Base-by-base conservation (phyloP, 805 yeast genomes). In the Wickerhamomyces mucosus region DNA sequence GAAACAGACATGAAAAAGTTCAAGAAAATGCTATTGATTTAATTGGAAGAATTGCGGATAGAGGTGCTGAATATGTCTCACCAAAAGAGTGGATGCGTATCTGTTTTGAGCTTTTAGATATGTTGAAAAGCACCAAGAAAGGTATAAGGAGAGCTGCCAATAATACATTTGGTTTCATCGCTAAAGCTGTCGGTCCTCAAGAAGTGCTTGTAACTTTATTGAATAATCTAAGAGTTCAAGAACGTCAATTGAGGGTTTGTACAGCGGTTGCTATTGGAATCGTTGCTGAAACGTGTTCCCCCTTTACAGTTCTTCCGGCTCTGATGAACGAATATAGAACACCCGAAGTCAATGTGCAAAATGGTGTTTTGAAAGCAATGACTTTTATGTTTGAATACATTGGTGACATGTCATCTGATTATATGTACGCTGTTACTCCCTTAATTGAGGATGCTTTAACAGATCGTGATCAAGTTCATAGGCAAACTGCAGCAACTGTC, bases 21-120 rank as follows among this genome's bases (percentile, higher is more conserved):
- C 96, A 86, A 52, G 89, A 83, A 41, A 71, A 77, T 38, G 72
- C 88, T 7, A 80, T 92, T 23, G 72, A 67, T 27, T 59, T 89
- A 14, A 78, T 92, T 17, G 96, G 96, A 3, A 63, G 73, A 31
- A 78, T 89, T 33, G 96, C 97, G 0, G 72, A 68, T 29, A 66
- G 72, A 27, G 88, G 82, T 8, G 77, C 95, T 1, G 94, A 83
- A 40, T 72, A 74, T 34, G 82, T 86, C 12, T 75, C 86, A 22
- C 94, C 95, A 3, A 75, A 84, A 39, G 99, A 92, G 55, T 92
- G 98, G 99, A 84, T 92, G 89, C 67, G 97, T 40, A 82, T 89
- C 17, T 83, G 96, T 48, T 85, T 83, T 55, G 96, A 88, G 47
- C 63, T 92, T 21, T 56, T 92, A 28, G 97, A 92, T 43, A 76